A percentile compares a stretch with the other conserved stretches of the same genome.
phyloP scores from a whole-genome alignment of 2,329 filamentous ascomycete genomes.

The Paecilomyces sp. region DNA sequence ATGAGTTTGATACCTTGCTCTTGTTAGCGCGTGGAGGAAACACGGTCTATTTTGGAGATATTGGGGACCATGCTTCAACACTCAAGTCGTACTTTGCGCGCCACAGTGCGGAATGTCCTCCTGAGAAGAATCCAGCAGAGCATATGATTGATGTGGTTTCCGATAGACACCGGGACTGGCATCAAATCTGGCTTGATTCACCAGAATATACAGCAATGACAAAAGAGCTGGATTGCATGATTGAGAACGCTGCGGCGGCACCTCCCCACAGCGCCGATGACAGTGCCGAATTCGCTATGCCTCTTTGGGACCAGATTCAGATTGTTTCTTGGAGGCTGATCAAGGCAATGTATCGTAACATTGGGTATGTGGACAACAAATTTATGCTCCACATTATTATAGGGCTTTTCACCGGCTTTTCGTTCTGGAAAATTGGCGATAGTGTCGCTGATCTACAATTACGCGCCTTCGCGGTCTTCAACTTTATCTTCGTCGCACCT shows the following conservation, averaged over 20 bases:
- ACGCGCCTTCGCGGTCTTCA: too few species aligned
- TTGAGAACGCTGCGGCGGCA: constrained; percentile 32
- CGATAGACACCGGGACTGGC: constrained; percentile 60
- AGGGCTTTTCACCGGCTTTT: constrained; percentile 74
- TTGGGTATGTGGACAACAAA: constrained; percentile 85
- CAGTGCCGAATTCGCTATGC: constrained; percentile 85
- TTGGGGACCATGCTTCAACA: constrained; percentile 52
- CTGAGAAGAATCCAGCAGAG: constrained; percentile 65
- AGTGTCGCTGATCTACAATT: constrained; percentile 71
- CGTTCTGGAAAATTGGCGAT: constrained; percentile 69
- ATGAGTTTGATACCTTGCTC: constrained; percentile 64
- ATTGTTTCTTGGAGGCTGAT: constrained; percentile 71
- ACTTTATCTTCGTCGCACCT: too few species aligned
- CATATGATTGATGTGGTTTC: constrained; percentile 63
- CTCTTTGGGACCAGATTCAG: constrained; percentile 60
- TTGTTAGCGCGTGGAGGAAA: constrained; percentile 59
- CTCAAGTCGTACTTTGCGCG: constrained; percentile 58
- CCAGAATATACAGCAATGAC: constrained; percentile 52
- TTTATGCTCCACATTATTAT: constrained; percentile 59
- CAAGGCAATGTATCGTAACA: constrained; percentile 87
- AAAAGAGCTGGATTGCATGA: constrained; percentile 42
- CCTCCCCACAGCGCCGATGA: constrained; percentile 53
- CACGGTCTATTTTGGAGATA: constrained; percentile 63
- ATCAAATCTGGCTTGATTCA: constrained; percentile 53
- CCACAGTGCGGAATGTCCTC: constrained; percentile 55